A percentile compares a stretch with the other conserved stretches of the same genome.
Evolutionary conservation across 306 rosid species (phyloP).

Genomic region (Oxytropis ochrocephala): DNA sequence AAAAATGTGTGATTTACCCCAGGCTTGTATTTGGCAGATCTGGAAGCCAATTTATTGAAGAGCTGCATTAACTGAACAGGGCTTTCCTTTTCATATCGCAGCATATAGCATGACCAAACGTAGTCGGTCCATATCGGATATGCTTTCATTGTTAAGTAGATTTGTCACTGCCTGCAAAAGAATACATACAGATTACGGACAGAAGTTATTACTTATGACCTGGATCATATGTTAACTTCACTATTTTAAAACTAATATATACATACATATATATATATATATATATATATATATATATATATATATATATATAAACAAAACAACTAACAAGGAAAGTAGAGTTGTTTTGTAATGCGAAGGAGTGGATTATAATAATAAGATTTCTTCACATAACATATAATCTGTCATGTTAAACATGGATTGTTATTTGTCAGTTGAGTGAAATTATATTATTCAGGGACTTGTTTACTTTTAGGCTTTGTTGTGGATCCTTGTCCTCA

Average conservation of each 20-base stretch:
- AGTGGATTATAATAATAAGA: neutral
- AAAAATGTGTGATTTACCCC: conserved; percentile 47
- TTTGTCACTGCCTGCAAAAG: conserved; percentile 70
- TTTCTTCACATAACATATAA: neutral
- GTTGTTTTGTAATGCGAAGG: neutral
- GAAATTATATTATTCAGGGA: conserved; percentile 11
- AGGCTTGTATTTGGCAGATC: conserved; percentile 64
- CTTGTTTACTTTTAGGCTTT: conserved; percentile 2
- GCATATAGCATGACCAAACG: conserved; percentile 91
- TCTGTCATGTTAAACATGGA: neutral
- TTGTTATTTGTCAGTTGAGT: neutral
- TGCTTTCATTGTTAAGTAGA: conserved; percentile 63
- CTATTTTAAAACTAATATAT: conserved; percentile 3
- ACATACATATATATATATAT: neutral
- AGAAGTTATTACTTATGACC: conserved; percentile 14
- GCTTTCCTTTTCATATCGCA: conserved; percentile 92
- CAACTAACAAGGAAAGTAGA: neutral
- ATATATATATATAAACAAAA: too few species aligned
- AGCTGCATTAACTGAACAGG: conserved; percentile 91
- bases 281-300: too few species aligned
- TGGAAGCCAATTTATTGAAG: conserved; percentile 69
- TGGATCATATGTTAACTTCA: neutral
- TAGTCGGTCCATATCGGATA: conserved; percentile 67
- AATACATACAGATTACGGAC: conserved; percentile 27
- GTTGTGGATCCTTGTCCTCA: neutral